A percentile compares a stretch with the other conserved stretches of the same genome.
phyloP scores from a whole-genome alignment of 2,329 filamentous ascomycete species.

The Diaporthe citriasiana region DNA sequence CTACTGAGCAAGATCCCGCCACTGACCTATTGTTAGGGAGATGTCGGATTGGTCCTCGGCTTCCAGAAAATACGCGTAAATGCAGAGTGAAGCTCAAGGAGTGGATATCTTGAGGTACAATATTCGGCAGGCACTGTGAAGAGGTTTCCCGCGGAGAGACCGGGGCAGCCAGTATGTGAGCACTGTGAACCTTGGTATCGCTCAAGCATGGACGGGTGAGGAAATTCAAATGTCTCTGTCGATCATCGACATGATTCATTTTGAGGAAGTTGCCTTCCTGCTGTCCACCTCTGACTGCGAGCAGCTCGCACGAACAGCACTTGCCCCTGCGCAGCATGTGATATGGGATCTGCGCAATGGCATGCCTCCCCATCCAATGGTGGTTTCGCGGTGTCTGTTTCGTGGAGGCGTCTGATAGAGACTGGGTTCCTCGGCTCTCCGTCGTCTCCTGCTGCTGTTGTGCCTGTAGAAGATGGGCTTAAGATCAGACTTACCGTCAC shows the following conservation, averaged over 20 bases:
- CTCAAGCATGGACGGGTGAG: not conserved
- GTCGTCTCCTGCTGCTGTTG: not conserved
- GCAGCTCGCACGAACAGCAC: not conserved
- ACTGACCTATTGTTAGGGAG: not conserved
- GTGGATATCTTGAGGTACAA: not conserved
- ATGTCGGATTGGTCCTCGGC: not conserved
- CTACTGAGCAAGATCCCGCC: not conserved
- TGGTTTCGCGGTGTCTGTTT: not conserved
- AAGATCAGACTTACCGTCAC: no score
- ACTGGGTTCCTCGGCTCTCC: not conserved
- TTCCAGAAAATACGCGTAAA: not conserved
- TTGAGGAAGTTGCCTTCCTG: not conserved
- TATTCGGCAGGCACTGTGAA: not conserved
- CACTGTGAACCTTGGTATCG: not conserved
- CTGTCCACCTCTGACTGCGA: not conserved
- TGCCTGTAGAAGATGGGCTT: not conserved
- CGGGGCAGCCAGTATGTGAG: not conserved
- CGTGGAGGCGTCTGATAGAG: not conserved
- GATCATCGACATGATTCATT: not conserved
- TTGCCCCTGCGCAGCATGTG: not conserved
- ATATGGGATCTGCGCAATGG: slow-evolving; percentile 5
- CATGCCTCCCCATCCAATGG: not conserved
- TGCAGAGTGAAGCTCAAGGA: no score
- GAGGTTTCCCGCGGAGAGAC: not conserved
- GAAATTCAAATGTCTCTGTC: not conserved